phyloP scores from a whole-genome alignment of 139 green algal species.

The Yamagishiella unicocca region DNA sequence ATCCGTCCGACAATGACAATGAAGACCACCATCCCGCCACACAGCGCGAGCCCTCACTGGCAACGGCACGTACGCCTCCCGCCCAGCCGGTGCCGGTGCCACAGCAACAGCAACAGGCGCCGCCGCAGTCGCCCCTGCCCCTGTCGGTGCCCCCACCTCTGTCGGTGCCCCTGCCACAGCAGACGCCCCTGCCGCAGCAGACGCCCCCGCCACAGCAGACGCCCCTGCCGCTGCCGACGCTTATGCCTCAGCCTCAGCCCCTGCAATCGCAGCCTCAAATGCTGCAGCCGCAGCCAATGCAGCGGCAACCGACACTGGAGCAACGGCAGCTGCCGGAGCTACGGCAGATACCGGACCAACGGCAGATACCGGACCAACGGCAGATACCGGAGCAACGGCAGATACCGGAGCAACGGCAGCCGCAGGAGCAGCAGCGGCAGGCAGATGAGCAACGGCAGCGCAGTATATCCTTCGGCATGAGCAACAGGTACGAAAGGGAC shows the following conservation, averaged over 20 bases:
- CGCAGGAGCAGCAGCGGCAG: not conserved
- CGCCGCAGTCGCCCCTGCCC: too few species aligned
- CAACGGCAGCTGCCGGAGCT: not conserved
- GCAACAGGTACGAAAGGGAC: constrained; percentile 1
- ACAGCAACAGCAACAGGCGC: not conserved
- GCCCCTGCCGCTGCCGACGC: too few species aligned
- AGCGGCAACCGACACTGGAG: not conserved
- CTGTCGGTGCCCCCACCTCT: too few species aligned
- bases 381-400: not conserved
- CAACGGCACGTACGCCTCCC: not conserved
- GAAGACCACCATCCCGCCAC: not conserved
- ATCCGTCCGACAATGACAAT: constrained; percentile 27
- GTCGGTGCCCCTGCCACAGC: too few species aligned
- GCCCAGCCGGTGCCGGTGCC: not conserved
- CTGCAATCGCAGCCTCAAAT: not conserved
- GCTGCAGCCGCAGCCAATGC: not conserved
- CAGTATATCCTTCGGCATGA: not conserved
- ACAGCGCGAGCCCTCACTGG: not conserved
- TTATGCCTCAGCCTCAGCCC: too few species aligned
- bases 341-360: not conserved
- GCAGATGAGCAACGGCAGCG: not conserved
- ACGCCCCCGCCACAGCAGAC: too few species aligned
- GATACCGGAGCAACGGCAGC: not conserved
- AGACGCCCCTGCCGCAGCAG: too few species aligned
- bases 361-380: not conserved